Conservation (phyloP, 768 basidiomycete genomes). For the Gymnopilus dilepis region DNA sequence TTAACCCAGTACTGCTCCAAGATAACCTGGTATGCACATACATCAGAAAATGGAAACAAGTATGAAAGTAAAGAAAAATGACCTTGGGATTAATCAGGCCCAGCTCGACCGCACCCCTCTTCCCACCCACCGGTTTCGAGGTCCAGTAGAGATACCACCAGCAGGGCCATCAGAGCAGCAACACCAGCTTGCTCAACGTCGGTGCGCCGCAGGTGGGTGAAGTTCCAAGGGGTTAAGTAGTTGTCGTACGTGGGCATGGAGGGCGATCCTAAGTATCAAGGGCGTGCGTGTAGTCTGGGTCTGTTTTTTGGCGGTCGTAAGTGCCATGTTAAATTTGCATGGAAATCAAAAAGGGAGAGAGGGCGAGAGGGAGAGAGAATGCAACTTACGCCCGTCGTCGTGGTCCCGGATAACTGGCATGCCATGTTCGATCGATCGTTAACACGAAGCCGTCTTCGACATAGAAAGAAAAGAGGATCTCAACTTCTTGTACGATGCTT, state of each 20-base stretch:
- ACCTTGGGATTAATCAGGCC: slow-evolving; percentile 72
- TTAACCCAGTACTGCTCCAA: slow-evolving; percentile 81
- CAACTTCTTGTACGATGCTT: slow-evolving; percentile 68
- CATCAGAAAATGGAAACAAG: neutral
- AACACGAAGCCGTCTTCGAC: slow-evolving; percentile 74
- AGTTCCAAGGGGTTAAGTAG: slow-evolving; percentile 68
- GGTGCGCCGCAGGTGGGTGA: slow-evolving; percentile 61
- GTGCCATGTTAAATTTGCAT: neutral
- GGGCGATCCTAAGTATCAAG: slow-evolving; percentile 77
- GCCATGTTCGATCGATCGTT: slow-evolving; percentile 91
- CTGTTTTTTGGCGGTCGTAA: too few relatives aligned
- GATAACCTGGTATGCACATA: slow-evolving; percentile 49
- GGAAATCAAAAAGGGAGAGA: neutral
- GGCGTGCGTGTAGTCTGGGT: slow-evolving; percentile 88
- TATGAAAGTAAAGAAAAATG: neutral
- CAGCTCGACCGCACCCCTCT: slow-evolving; percentile 54
- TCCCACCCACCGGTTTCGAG: slow-evolving; percentile 82
- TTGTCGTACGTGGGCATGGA: slow-evolving; percentile 68
- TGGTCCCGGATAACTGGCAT: slow-evolving; percentile 91
- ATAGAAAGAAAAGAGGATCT: slow-evolving; percentile 68
- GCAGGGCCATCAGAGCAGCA: slow-evolving; percentile 76
- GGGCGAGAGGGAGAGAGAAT: too few relatives aligned
- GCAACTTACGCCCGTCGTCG: slow-evolving; percentile 75
- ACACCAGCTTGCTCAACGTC: slow-evolving; percentile 89
- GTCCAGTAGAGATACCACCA: slow-evolving; percentile 83